Conservation (phyloP, 2,329 filamentous ascomycete species). For the Sporothrix brasiliensis region DNA sequence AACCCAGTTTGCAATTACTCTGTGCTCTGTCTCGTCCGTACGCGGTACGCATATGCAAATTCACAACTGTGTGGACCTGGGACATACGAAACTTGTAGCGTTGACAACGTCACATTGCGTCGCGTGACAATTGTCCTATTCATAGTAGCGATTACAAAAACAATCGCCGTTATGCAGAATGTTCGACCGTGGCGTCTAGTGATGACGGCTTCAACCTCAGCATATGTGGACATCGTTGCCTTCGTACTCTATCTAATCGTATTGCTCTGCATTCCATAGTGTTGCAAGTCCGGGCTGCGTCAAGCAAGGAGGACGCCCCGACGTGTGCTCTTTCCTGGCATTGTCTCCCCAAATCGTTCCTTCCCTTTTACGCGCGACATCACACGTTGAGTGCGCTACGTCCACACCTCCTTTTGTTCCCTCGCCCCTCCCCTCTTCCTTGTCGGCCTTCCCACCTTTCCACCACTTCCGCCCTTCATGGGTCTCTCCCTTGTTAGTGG, state of each 20-base stretch:
- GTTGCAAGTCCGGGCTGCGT: not conserved
- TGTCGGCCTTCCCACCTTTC: not conserved
- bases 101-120: not conserved
- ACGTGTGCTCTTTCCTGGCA: not conserved
- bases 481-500: not conserved
- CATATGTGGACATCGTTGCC: no score
- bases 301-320: not conserved
- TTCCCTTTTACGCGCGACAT: constrained; percentile 2
- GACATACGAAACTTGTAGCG: not conserved
- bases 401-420: not conserved
- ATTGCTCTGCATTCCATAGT: not conserved
- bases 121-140: not conserved
- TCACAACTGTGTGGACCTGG: not conserved
- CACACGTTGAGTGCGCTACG: not conserved
- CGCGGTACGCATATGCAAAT: no score
- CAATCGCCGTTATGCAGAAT: not conserved
- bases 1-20: not conserved
- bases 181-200: not conserved
- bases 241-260: no score
- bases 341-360: not conserved
- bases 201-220: not conserved
- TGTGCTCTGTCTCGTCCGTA: not conserved
- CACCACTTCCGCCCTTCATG: not conserved
- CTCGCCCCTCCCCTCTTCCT: not conserved
- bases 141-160: not conserved